Percentiles rank a stretch among this genome's conserved stretches.
Conservation (phyloP, 441 rosid genomes). For the Hura crepitans region DNA sequence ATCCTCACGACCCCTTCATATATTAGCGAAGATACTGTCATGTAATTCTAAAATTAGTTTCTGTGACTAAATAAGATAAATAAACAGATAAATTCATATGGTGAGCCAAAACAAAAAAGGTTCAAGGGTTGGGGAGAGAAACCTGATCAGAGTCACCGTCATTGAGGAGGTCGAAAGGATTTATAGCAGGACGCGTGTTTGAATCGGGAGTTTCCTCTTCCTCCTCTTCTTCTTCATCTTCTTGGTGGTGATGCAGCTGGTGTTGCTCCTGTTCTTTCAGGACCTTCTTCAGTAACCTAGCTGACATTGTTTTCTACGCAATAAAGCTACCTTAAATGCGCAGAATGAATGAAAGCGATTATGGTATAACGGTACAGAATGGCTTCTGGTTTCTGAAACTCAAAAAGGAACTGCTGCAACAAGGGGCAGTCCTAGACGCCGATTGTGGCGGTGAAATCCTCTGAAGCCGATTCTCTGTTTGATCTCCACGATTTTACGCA, state of each 20-base stretch:
- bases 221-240: slow-evolving; percentile 36
- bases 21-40: not conserved
- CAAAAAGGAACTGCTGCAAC: not conserved
- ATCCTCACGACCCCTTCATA: not conserved
- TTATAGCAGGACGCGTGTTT: slow-evolving; percentile 39
- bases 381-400: not conserved
- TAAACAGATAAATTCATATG: not conserved
- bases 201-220: slow-evolving; percentile 40
- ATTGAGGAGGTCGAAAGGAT: slow-evolving; percentile 72
- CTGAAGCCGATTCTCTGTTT: not conserved
- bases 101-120: not conserved
- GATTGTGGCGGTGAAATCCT: not conserved
- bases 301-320: slow-evolving; percentile 46
- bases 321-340: not conserved
- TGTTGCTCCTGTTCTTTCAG: slow-evolving; percentile 65
- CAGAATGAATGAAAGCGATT: not conserved
- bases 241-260: slow-evolving; percentile 29
- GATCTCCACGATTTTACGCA: too few species aligned
- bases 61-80: not conserved
- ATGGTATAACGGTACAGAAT: too few species aligned
- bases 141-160: slow-evolving; percentile 58
- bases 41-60: not conserved
- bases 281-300: slow-evolving; percentile 68
- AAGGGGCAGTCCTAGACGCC: not conserved
- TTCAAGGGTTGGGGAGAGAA: slow-evolving; percentile 2